Evolutionary conservation across 352 stramenopile genomes (phyloP).

Genomic region (Pythium scleroteichum): DNA sequence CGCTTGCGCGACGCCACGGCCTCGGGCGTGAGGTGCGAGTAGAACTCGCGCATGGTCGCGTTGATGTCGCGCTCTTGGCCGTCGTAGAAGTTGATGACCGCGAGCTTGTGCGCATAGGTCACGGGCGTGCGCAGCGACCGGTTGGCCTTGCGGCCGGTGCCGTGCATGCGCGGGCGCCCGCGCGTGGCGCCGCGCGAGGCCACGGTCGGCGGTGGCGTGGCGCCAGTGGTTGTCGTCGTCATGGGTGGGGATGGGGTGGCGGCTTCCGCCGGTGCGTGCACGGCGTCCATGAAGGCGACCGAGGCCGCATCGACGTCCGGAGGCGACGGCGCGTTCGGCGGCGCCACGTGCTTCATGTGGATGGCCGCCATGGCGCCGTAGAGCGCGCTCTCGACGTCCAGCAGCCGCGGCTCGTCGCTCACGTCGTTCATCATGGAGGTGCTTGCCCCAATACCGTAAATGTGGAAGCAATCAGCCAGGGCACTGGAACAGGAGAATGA

Average conservation of each 20-base stretch:
- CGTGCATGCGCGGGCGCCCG: constrained; percentile 30
- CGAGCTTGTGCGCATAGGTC: constrained; percentile 45
- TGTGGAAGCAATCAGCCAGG: too few relatives aligned
- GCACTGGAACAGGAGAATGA: neutral
- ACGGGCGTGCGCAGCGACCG: constrained; percentile 35
- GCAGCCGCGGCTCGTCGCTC: constrained; percentile 2
- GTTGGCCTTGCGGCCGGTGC: constrained; percentile 33
- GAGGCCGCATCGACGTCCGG: neutral
- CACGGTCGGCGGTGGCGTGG: neutral
- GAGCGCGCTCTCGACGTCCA: constrained; percentile 12
- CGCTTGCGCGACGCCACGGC: constrained; percentile 39
- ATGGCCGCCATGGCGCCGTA: constrained; percentile 13
- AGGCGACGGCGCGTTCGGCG: neutral
- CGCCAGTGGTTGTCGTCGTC: neutral
- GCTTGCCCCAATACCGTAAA: too few relatives aligned
- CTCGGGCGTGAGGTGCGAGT: constrained; percentile 24
- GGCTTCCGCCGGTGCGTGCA: neutral
- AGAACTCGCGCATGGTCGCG: constrained; percentile 39
- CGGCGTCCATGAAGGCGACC: neutral
- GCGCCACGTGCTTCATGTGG: constrained; percentile 15
- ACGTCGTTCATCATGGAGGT: neutral
- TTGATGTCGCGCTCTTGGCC: constrained; percentile 38
- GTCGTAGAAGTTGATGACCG: constrained; percentile 46
- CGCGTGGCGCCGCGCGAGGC: constrained; percentile 1
- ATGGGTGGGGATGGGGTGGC: neutral